These are phyloP conservation scores for Larix kaempferi DNA, from an alignment of 75 land plant species.

Conservation along the genomic window DNA sequence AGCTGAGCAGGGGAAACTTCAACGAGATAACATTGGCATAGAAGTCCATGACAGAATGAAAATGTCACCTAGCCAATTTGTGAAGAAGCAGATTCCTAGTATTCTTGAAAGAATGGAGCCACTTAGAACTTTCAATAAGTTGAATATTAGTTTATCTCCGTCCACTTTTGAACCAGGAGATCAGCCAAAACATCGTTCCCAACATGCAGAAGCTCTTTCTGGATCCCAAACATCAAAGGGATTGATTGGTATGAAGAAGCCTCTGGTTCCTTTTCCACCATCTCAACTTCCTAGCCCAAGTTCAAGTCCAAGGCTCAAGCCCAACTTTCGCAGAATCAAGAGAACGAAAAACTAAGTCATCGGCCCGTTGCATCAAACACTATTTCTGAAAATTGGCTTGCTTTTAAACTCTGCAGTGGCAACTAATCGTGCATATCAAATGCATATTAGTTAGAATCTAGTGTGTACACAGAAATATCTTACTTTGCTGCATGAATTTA, in stretches of 20 bases:
- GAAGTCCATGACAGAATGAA: conserved; percentile 4
- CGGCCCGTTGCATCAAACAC: not conserved
- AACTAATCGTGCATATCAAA: not conserved
- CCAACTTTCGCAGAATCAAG: conserved; percentile 49
- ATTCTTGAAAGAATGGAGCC: conserved; percentile 55
- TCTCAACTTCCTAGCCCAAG: not conserved
- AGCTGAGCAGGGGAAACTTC: conserved; percentile 14
- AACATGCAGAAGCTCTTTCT: not conserved
- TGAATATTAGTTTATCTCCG: conserved; percentile 1
- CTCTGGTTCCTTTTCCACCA: conserved; percentile 26
- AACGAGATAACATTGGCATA: conserved; percentile 12
- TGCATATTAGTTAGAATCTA: not conserved
- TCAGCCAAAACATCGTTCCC: conserved; percentile 19
- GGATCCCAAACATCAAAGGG: conserved; percentile 6
- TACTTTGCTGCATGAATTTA: not conserved
- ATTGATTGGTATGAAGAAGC: conserved; percentile 24
- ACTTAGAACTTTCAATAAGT: conserved; percentile 16
- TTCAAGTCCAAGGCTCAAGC: conserved; percentile 30
- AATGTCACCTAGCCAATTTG: conserved; percentile 15
- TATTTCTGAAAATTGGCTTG: not conserved
- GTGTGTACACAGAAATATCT: not conserved
- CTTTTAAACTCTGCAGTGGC: not conserved
- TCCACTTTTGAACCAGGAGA: conserved; percentile 13
- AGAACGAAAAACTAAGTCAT: conserved; percentile 19
- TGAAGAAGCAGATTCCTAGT: conserved; percentile 45